Evolutionary conservation across 1,139 yeast genomes (phyloP).

Genomic region (Debaryomyces nepalensis): DNA sequence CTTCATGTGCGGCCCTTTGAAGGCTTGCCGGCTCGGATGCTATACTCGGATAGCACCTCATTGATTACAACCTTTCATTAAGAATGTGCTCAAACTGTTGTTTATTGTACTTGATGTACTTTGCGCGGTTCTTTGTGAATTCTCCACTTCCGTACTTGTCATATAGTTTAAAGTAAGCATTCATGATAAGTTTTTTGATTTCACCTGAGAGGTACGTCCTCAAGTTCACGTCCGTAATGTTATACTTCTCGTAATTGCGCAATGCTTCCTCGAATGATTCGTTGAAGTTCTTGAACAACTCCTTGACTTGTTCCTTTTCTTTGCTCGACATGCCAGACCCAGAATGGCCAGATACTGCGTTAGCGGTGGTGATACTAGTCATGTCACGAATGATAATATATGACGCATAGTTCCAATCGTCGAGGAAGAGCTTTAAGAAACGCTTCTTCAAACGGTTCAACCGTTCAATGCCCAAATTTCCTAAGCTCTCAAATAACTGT

Average conservation of each 20-base stretch:
- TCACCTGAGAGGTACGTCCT: constrained; percentile 66
- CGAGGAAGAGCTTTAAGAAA: constrained; percentile 73
- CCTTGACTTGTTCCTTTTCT: constrained; percentile 84
- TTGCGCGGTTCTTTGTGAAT: constrained; percentile 70
- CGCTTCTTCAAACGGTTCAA: constrained; percentile 72
- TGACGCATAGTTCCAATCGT: constrained; percentile 85
- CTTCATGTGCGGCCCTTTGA: too few relatives aligned
- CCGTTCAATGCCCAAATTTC: constrained; percentile 67
- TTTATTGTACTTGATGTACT: constrained; percentile 76
- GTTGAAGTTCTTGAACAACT: constrained; percentile 80
- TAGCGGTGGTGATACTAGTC: constrained; percentile 55
- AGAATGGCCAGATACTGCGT: constrained; percentile 25
- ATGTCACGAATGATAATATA: constrained; percentile 71
- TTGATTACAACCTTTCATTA: constrained; percentile 36
- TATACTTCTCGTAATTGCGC: constrained; percentile 63
- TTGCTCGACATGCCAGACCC: constrained; percentile 51
- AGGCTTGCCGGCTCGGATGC: too few relatives aligned
- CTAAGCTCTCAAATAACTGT: constrained; percentile 56
- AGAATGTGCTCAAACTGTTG: constrained; percentile 57
- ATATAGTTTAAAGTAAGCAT: constrained; percentile 83
- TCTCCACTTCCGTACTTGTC: constrained; percentile 74
- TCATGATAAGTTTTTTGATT: constrained; percentile 70
- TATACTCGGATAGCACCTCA: too few relatives aligned
- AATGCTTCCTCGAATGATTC: constrained; percentile 80
- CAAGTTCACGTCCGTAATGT: constrained; percentile 68